A percentile compares a stretch with the other conserved stretches of the same genome.
Evolutionary conservation across 2,329 filamentous ascomycete species (phyloP).

Genomic region (Pseudogymnoascus sp.): DNA sequence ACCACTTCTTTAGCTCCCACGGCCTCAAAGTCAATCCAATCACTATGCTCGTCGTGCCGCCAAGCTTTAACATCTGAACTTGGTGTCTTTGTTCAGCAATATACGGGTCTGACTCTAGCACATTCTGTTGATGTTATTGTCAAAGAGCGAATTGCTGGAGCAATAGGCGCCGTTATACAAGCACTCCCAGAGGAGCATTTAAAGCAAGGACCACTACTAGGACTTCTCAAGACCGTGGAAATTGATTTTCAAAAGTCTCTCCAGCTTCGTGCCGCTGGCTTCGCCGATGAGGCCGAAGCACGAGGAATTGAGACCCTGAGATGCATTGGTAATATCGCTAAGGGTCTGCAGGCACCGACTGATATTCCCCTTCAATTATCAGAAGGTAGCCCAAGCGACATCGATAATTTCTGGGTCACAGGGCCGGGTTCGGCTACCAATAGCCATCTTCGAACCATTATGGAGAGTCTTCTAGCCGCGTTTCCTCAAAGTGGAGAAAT

Average conservation of each 20-base stretch:
- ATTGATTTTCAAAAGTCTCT: slow-evolving; percentile 46
- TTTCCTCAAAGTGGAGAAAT: slow-evolving; percentile 58
- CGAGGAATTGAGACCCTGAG: slow-evolving; percentile 44
- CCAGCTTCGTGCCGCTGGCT: slow-evolving; percentile 14
- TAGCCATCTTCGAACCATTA: slow-evolving; percentile 41
- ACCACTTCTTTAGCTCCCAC: slow-evolving; percentile 54
- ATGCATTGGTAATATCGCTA: slow-evolving; percentile 63
- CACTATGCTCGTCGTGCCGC: slow-evolving; percentile 69
- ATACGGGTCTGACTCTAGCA: slow-evolving; percentile 52
- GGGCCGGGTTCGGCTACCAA: slow-evolving; percentile 43
- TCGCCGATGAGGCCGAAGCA: slow-evolving; percentile 30
- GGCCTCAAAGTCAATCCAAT: slow-evolving; percentile 66
- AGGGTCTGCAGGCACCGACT: slow-evolving; percentile 59
- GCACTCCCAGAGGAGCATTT: slow-evolving; percentile 52
- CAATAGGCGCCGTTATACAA: slow-evolving; percentile 68
- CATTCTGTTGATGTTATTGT: slow-evolving; percentile 54
- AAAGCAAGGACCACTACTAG: slow-evolving; percentile 46
- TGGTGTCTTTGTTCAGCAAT: slow-evolving; percentile 62
- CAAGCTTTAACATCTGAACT: slow-evolving; percentile 59
- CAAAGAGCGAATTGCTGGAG: slow-evolving; percentile 66
- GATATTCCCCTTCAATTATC: slow-evolving; percentile 64
- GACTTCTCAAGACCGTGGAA: slow-evolving; percentile 54
- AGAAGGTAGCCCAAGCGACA: slow-evolving; percentile 26
- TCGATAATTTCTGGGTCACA: slow-evolving; percentile 40
- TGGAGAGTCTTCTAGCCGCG: slow-evolving; percentile 40